A percentile compares a stretch with the other conserved stretches of the same genome.
These are phyloP conservation scores for Colletotrichum salicis DNA, from an alignment of 2,329 filamentous ascomycete genomes.

Conservation along the genomic window DNA sequence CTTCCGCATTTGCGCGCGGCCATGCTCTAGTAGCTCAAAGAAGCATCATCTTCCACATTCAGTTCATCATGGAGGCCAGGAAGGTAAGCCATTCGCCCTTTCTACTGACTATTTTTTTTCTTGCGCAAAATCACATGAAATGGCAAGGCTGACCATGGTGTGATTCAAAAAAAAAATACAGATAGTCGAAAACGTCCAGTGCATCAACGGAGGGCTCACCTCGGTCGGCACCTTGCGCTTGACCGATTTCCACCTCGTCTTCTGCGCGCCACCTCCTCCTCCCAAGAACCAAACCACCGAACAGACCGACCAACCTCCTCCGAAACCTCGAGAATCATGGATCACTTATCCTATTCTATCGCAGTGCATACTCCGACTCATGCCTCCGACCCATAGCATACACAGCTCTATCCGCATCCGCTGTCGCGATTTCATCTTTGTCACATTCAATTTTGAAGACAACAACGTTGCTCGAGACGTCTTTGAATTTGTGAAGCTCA, in stretches of 20 bases:
- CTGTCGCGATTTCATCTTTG: conserved; percentile 92
- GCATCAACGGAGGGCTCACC: conserved; percentile 68
- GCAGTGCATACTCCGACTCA: conserved; percentile 80
- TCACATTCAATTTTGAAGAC: conserved; percentile 87
- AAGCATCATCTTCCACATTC: conserved; percentile 26
- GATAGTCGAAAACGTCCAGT: conserved; percentile 68
- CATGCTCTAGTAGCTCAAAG: conserved; percentile 34
- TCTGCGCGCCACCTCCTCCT: conserved; percentile 55
- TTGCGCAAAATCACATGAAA: neutral
- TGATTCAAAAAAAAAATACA: conserved; percentile 37
- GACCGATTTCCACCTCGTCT: conserved; percentile 71
- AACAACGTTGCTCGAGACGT: conserved; percentile 82
- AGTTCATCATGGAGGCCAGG: conserved; percentile 50
- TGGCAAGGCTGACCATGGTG: conserved; percentile 36
- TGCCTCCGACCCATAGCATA: conserved; percentile 74
- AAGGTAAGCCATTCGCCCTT: conserved; percentile 46
- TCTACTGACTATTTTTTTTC: neutral
- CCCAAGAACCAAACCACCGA: conserved; percentile 38
- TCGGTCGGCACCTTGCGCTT: conserved; percentile 68
- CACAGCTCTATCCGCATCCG: conserved; percentile 86
- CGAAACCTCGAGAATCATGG: conserved; percentile 77
- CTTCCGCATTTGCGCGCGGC: conserved; percentile 20
- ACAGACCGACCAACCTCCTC: conserved; percentile 36
- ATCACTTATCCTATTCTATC: conserved; percentile 94
- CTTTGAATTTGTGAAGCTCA: conserved; percentile 84